phyloP scores from a whole-genome alignment of 345 rosid genomes.

The Populus simonii region DNA sequence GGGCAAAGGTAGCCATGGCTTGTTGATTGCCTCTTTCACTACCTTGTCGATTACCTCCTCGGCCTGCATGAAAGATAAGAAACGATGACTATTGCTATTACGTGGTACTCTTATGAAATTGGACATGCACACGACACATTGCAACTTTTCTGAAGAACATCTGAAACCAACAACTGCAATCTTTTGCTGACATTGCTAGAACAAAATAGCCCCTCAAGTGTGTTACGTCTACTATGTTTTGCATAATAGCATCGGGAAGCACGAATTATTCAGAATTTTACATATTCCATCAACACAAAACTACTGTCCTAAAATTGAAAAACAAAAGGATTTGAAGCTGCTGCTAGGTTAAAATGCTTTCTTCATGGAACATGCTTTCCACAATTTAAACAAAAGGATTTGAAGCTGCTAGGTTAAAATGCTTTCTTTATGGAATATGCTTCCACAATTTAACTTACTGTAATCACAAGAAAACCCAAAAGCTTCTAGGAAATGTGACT shows the following conservation, averaged over 20 bases:
- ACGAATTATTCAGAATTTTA: no score
- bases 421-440: neutral
- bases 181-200: neutral
- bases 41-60: slow-evolving; percentile 75
- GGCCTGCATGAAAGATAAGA: slow-evolving; percentile 39
- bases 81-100: no score
- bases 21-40: slow-evolving; percentile 82
- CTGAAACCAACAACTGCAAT: neutral
- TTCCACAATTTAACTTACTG: neutral
- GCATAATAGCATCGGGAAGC: neutral
- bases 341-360: neutral
- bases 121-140: neutral
- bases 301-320: neutral
- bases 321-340: neutral
- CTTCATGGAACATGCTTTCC: neutral
- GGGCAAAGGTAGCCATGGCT: slow-evolving; percentile 90
- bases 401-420: neutral
- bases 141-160: neutral
- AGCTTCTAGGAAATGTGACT: neutral
- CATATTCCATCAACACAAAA: neutral
- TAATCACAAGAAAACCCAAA: neutral
- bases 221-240: neutral
- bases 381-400: neutral
- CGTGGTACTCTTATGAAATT: no score
- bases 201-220: neutral